phyloP scores from a whole-genome alignment of 345 rosid species.

The Bruguiera parviflora region DNA sequence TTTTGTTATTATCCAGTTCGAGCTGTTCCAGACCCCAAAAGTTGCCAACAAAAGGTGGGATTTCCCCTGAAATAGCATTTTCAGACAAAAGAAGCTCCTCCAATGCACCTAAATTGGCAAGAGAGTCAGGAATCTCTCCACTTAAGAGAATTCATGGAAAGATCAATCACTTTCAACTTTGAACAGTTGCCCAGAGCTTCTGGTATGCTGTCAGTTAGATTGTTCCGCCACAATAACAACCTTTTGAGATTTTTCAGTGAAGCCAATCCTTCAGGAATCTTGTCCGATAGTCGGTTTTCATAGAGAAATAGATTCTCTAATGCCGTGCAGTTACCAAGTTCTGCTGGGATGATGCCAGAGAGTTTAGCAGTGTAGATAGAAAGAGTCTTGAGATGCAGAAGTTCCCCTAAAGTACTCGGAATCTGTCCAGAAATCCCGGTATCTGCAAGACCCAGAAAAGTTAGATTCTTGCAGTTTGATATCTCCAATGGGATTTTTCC shows the following conservation, averaged over 20 bases:
- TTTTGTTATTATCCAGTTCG: constrained; percentile 56
- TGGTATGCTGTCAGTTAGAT: constrained; percentile 47
- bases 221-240: constrained; percentile 62
- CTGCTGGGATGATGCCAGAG: constrained; percentile 51
- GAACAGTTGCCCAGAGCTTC: constrained; percentile 42
- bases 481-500: constrained; percentile 59
- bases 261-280: constrained; percentile 48
- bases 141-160: constrained; percentile 55
- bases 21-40: constrained; percentile 49
- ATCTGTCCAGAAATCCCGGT: constrained; percentile 54
- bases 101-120: constrained; percentile 38
- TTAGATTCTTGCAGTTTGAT: constrained; percentile 45
- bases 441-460: constrained; percentile 61
- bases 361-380: constrained; percentile 62
- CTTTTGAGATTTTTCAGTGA: constrained; percentile 45
- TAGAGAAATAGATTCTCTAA: constrained; percentile 55
- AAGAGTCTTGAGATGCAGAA: constrained; percentile 51
- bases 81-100: constrained; percentile 60
- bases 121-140: constrained; percentile 50
- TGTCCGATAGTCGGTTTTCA: constrained; percentile 50
- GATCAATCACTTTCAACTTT: constrained; percentile 43
- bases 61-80: constrained; percentile 50
- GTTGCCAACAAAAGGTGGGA: constrained; percentile 44
- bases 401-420: constrained; percentile 47
- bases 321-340: constrained; percentile 52